These are phyloP conservation scores for Postia placenta DNA, from an alignment of 768 basidiomycete genomes.

Conservation along the genomic window DNA sequence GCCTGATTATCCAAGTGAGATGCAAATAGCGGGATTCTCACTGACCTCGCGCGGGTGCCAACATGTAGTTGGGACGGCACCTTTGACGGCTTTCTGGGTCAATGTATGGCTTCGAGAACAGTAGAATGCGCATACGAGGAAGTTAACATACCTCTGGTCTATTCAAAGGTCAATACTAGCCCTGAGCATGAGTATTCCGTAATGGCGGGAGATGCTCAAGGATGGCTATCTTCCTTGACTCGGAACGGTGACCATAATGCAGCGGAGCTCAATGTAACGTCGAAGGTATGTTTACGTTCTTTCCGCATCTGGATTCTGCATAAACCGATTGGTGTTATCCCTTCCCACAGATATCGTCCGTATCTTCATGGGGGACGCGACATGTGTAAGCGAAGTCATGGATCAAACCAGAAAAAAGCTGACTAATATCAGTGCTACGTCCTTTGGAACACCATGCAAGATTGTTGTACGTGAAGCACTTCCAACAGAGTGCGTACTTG, in stretches of 20 bases:
- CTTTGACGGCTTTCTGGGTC: background rate
- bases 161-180: background rate
- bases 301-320: no score
- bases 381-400: background rate
- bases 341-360: constrained; percentile 1
- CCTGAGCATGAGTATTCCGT: background rate
- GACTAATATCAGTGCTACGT: background rate
- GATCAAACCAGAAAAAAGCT: background rate
- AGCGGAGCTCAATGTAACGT: constrained; percentile 5
- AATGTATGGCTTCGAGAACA: background rate
- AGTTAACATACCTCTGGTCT: background rate
- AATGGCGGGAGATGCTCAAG: constrained; percentile 3
- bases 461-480: background rate
- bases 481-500: background rate
- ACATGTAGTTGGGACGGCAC: background rate
- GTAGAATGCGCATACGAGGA: background rate
- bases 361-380: constrained; percentile 3
- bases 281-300: constrained; percentile 4
- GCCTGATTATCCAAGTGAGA: background rate
- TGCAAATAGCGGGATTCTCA: background rate
- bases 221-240: constrained; percentile 8
- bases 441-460: constrained; percentile 6
- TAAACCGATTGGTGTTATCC: no score
- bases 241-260: background rate
- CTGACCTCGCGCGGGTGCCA: background rate